Percentiles rank a stretch among this genome's conserved stretches.
Evolutionary conservation across 805 yeast species (phyloP).

Genomic region (Zygosaccharomyces bisporus): DNA sequence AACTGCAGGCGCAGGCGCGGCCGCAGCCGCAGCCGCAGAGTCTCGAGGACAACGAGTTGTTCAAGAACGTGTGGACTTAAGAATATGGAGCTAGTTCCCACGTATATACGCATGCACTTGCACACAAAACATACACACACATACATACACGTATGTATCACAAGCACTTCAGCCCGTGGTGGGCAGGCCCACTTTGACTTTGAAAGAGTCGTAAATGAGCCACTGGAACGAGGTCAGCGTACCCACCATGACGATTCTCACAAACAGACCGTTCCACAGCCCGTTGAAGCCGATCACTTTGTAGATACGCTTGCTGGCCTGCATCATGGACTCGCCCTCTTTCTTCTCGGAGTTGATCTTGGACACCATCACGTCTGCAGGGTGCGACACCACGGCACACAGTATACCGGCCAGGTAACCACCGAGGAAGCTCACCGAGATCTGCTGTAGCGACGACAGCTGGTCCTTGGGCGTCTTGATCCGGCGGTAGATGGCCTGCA

Average conservation of each 20-base stretch:
- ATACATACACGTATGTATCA: neutral
- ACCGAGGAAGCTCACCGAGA: constrained; percentile 91
- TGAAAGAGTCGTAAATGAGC: constrained; percentile 94
- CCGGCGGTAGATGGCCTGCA: constrained; percentile 67
- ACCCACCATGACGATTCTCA: constrained; percentile 95
- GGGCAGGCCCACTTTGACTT: constrained; percentile 91
- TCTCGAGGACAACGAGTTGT: constrained; percentile 57
- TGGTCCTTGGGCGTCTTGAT: constrained; percentile 71
- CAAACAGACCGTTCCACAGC: constrained; percentile 91
- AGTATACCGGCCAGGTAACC: constrained; percentile 97
- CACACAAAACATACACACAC: constrained; percentile 4
- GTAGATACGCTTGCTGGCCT: constrained; percentile 72
- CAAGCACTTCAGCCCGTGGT: constrained; percentile 68
- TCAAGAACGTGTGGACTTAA: constrained; percentile 62
- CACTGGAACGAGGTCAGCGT: constrained; percentile 96
- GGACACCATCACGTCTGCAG: constrained; percentile 98
- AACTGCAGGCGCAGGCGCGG: constrained; percentile 7
- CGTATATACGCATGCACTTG: neutral
- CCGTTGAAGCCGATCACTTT: constrained; percentile 82
- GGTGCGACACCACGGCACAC: constrained; percentile 95
- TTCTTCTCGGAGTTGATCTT: constrained; percentile 71
- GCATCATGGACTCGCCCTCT: constrained; percentile 62
- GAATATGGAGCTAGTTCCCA: constrained; percentile 6
- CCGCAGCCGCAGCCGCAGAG: constrained; percentile 20
- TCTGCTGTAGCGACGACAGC: constrained; percentile 72